Percentiles rank a stretch among this genome's conserved stretches.
Evolutionary conservation across 2,329 filamentous ascomycete genomes (phyloP).

Genomic region (Trichoderma arundinaceum): DNA sequence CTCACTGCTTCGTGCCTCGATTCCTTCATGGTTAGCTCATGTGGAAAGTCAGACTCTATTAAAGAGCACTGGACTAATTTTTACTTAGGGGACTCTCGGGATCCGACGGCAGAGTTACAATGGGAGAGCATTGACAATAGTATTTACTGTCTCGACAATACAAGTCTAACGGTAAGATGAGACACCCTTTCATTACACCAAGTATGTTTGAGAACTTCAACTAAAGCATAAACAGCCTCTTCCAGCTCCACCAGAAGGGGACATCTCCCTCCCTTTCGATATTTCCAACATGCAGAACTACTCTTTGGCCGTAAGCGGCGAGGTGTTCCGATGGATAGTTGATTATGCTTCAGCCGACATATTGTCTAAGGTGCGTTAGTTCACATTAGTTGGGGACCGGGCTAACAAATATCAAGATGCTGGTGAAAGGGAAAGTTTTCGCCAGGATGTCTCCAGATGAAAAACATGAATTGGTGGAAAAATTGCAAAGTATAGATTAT

Average conservation of each 20-base stretch:
- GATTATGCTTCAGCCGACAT: constrained; percentile 86
- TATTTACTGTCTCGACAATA: constrained; percentile 75
- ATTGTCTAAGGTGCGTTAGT: constrained; percentile 65
- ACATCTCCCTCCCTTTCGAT: constrained; percentile 85
- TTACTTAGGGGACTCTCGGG: constrained; percentile 67
- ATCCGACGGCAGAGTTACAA: constrained; percentile 72
- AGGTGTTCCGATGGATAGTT: constrained; percentile 95
- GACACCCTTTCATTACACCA: too few relatives aligned
- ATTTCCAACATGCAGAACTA: constrained; percentile 83
- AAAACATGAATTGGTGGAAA: constrained; percentile 97
- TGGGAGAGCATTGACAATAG: constrained; percentile 97
- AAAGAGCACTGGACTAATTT: not conserved
- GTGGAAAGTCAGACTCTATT: not conserved
- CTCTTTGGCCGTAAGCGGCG: constrained; percentile 85
- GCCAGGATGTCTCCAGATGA: constrained; percentile 99
- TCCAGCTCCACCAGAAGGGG: constrained; percentile 70
- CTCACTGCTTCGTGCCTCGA: constrained; percentile 91
- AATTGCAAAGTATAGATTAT: constrained; percentile 94
- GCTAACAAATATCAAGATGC: constrained; percentile 64
- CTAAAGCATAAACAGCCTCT: constrained; percentile 60
- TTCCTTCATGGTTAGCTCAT: constrained; percentile 70
- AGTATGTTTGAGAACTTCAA: constrained; percentile 12
- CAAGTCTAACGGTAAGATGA: constrained; percentile 68
- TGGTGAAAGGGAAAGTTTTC: constrained; percentile 89
- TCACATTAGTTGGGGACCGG: not conserved